These are phyloP conservation scores for Metschnikowia lochheadii DNA, from an alignment of 805 yeast genomes.

Conservation along the genomic window DNA sequence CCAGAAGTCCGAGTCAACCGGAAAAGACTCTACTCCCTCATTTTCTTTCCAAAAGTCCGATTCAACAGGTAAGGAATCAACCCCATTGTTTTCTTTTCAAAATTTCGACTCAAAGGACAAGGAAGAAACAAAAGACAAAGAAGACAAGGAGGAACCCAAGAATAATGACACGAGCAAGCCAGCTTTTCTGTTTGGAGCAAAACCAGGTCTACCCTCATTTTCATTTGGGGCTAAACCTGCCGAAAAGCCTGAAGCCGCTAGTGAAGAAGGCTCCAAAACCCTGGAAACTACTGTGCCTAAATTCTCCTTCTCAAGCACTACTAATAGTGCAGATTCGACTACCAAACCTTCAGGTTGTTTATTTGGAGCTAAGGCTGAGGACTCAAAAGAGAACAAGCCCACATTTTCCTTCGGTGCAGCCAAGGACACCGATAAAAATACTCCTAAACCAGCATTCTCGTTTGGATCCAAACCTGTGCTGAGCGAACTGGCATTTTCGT, in stretches of 20 bases:
- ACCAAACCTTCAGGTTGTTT: neutral
- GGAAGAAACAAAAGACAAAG: neutral
- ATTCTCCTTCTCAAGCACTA: neutral
- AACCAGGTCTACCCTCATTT: neutral
- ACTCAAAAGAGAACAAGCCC: neutral
- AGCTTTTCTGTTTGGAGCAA: neutral
- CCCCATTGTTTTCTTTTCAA: neutral
- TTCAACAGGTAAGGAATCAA: neutral
- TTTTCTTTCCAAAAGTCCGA: neutral
- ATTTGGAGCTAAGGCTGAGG: neutral
- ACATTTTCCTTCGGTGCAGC: conserved; percentile 5
- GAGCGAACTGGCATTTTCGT: conserved; percentile 1
- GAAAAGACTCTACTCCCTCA: neutral
- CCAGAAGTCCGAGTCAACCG: neutral
- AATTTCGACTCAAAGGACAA: neutral
- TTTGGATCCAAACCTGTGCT: conserved; percentile 12
- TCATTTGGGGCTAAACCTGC: neutral
- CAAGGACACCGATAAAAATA: neutral
- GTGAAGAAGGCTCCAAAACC: neutral
- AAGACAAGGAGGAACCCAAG: neutral
- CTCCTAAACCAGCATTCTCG: conserved; percentile 10
- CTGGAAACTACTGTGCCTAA: neutral
- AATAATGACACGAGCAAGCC: neutral
- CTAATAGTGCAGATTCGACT: neutral
- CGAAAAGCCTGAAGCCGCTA: neutral